Percentiles rank a stretch among this genome's conserved stretches.
Evolutionary conservation across 352 stramenopile species (phyloP).

Genomic region (Hyaloperonospora brassicae): DNA sequence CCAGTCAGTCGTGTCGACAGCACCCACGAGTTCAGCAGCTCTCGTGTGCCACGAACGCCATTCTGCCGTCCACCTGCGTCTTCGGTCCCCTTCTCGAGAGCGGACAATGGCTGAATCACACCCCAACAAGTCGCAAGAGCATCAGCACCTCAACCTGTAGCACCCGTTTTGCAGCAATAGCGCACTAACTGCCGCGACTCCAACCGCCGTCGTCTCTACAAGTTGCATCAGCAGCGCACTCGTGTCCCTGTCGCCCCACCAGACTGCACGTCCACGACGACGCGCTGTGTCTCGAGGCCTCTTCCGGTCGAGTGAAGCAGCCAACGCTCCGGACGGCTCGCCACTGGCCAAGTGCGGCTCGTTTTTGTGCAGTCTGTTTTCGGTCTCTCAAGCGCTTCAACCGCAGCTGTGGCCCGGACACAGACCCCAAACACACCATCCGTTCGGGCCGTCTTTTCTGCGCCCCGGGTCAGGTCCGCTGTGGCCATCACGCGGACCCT

Average conservation of each 20-base stretch:
- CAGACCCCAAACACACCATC: too few relatives aligned
- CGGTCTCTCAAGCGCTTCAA: too few relatives aligned
- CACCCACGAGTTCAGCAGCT: constrained; percentile 93
- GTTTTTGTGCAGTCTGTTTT: too few relatives aligned
- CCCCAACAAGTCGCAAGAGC: constrained; percentile 9
- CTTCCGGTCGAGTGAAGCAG: constrained; percentile 89
- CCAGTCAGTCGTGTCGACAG: constrained; percentile 94
- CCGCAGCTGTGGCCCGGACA: too few relatives aligned
- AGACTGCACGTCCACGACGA: constrained; percentile 91
- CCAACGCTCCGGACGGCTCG: constrained; percentile 89
- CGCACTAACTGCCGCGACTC: constrained; percentile 96
- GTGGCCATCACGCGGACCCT: too few relatives aligned
- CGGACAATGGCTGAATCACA: constrained; percentile 59
- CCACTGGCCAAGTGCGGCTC: constrained; percentile 93
- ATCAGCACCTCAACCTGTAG: not conserved
- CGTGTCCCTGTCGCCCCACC: too few relatives aligned
- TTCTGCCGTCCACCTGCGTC: constrained; percentile 79
- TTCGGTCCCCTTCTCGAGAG: constrained; percentile 67
- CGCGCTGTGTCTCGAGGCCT: constrained; percentile 93
- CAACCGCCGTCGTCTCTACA: constrained; percentile 93
- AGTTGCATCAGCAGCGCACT: constrained; percentile 95
- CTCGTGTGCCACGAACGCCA: constrained; percentile 87
- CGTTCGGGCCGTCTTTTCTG: too few relatives aligned
- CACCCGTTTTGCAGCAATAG: constrained; percentile 13
- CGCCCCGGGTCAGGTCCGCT: too few relatives aligned